phyloP scores from a whole-genome alignment of 2,329 filamentous ascomycete species.

The Monosporascus sp. region DNA sequence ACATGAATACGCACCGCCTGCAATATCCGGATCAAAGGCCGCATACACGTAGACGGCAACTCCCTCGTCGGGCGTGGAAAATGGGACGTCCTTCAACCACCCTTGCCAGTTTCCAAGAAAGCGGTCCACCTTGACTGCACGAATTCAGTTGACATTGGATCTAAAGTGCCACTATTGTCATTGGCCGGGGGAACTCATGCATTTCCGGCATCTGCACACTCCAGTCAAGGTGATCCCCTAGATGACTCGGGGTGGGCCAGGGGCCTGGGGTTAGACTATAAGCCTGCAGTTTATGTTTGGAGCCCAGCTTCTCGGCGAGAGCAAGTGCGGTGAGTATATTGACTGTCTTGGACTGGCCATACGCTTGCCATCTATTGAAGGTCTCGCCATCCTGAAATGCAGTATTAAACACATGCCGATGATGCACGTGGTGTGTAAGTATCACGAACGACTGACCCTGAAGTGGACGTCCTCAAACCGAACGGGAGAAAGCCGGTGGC shows the following conservation, averaged over 20 bases:
- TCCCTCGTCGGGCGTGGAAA: slow-evolving; percentile 25
- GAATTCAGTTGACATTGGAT: too few relatives aligned
- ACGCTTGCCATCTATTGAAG: slow-evolving; percentile 27
- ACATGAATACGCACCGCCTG: neutral
- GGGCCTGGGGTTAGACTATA: slow-evolving; percentile 31
- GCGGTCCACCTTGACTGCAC: too few relatives aligned
- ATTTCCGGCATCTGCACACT: neutral
- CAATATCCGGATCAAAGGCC: slow-evolving; percentile 24
- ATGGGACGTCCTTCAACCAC: slow-evolving; percentile 12
- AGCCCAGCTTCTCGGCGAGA: slow-evolving; percentile 13
- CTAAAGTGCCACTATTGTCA: neutral
- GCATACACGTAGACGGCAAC: slow-evolving; percentile 25
- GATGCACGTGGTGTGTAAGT: neutral
- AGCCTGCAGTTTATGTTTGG: slow-evolving; percentile 10
- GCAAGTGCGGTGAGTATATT: slow-evolving; percentile 24
- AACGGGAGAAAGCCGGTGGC: slow-evolving; percentile 34
- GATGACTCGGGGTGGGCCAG: slow-evolving; percentile 2
- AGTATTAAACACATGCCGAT: neutral
- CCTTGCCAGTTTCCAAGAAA: slow-evolving; percentile 15
- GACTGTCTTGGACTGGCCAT: slow-evolving; percentile 35
- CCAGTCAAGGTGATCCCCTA: slow-evolving; percentile 5
- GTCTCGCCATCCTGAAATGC: slow-evolving; percentile 9
- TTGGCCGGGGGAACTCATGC: neutral
- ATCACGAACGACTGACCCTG: slow-evolving; percentile 19
- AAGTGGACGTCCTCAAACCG: slow-evolving; percentile 39